A percentile compares a stretch with the other conserved stretches of the same genome.
Conservation (phyloP, 1,284 basidiomycete species). For the Fistulina hepatica region DNA sequence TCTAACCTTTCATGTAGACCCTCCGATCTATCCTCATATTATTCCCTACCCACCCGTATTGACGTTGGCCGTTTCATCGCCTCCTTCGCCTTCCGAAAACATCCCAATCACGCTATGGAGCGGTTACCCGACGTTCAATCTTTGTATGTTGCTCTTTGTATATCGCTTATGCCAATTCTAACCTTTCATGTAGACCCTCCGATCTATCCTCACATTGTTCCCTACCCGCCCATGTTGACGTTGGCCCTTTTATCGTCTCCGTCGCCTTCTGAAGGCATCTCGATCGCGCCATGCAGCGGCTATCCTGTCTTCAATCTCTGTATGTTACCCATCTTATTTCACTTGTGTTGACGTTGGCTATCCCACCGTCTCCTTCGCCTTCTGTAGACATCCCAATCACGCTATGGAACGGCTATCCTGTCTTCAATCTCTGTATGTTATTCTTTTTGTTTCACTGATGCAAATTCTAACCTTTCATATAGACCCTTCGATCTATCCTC, state of each 20-base stretch:
- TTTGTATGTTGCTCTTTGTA: constrained; percentile 5
- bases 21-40: not conserved
- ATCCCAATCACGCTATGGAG: too few species aligned
- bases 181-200: constrained; percentile 8
- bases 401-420: constrained; percentile 7
- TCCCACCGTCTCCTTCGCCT: not conserved
- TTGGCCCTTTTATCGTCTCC: too few species aligned
- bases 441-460: constrained; percentile 4
- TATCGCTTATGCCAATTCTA: constrained; percentile 2
- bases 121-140: constrained; percentile 5
- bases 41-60: too few species aligned
- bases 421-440: constrained; percentile 5
- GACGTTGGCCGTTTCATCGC: too few species aligned
- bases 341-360: too few species aligned
- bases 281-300: too few species aligned
- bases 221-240: too few species aligned
- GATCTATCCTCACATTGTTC: not conserved
- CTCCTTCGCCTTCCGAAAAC: too few species aligned
- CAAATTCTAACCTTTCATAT: not conserved
- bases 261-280: not conserved
- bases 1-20: not conserved
- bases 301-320: constrained; percentile 7
- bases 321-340: not conserved
- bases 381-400: too few species aligned
- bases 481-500: not conserved